phyloP scores from a whole-genome alignment of 2,329 filamentous ascomycete genomes.

The Cladophialophora yegresii region DNA sequence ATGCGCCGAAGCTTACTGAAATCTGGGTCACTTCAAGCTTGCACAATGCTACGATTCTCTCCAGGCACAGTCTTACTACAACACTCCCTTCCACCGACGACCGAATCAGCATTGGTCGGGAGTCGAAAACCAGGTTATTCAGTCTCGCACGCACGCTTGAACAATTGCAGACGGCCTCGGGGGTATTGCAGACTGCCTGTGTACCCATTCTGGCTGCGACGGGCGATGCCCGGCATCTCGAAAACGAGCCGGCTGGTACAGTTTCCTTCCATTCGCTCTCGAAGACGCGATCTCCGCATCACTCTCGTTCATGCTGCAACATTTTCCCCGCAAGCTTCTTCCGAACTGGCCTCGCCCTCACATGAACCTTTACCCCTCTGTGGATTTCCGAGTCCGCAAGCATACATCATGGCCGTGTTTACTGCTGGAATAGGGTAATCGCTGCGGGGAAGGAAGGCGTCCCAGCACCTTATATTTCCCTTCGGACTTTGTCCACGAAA shows the following conservation, averaged over 20 bases:
- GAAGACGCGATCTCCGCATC: constrained; percentile 16
- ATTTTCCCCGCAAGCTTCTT: constrained; percentile 18
- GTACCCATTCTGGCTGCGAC: background rate
- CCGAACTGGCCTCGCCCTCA: background rate
- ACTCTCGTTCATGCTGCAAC: background rate
- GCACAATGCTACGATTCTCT: background rate
- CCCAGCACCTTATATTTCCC: constrained; percentile 5
- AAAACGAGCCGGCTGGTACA: constrained; percentile 1
- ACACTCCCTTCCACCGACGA: constrained; percentile 8
- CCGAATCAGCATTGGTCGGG: constrained; percentile 5
- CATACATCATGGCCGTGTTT: constrained; percentile 5
- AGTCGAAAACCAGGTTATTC: background rate
- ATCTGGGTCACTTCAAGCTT: background rate
- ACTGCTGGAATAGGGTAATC: background rate
- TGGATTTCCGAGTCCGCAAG: constrained; percentile 1
- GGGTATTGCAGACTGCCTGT: background rate
- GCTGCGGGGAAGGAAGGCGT: constrained; percentile 19
- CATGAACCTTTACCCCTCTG: constrained; percentile 13
- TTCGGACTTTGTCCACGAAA: background rate
- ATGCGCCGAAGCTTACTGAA: background rate
- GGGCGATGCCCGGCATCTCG: constrained; percentile 6
- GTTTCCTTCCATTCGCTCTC: background rate
- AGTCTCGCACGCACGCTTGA: background rate
- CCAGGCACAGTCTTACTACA: background rate
- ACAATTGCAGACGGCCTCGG: background rate